phyloP scores from a whole-genome alignment of 352 stramenopile genomes.

The Pythium monospermum region DNA sequence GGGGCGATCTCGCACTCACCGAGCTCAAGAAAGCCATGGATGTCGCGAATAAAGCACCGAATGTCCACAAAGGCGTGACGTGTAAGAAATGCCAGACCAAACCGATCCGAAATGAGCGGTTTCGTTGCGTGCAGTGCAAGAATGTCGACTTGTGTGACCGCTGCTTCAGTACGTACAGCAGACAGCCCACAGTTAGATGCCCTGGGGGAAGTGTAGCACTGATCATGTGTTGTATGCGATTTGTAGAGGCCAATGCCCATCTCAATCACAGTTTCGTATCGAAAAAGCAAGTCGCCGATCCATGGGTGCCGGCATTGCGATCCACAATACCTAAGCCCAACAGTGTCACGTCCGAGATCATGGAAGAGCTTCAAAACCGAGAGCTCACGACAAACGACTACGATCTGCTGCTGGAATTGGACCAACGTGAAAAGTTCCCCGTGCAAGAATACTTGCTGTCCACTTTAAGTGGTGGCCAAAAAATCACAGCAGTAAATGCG shows the following conservation, averaged over 20 bases:
- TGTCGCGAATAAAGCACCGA: conserved; percentile 58
- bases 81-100: conserved; percentile 78
- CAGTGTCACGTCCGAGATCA: conserved; percentile 32
- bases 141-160: conserved; percentile 65
- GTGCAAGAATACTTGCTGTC: conserved; percentile 74
- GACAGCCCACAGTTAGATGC: not conserved
- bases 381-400: conserved; percentile 86
- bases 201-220: not conserved
- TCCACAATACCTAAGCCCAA: conserved; percentile 17
- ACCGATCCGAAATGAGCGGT: conserved; percentile 71
- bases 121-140: conserved; percentile 78
- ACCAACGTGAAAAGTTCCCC: conserved; percentile 47
- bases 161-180: conserved; percentile 69
- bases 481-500: conserved; percentile 34
- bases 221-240: not conserved
- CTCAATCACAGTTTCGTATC: conserved; percentile 66
- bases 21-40: conserved; percentile 71
- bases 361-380: conserved; percentile 58
- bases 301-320: conserved; percentile 52
- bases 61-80: conserved; percentile 59
- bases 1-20: conserved; percentile 57
- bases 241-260: conserved; percentile 50
- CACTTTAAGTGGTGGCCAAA: conserved; percentile 32
- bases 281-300: conserved; percentile 54
- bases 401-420: conserved; percentile 66